phyloP scores from a whole-genome alignment of 2,329 filamentous ascomycete genomes.

The Phaeosphaeriaceae sp. region DNA sequence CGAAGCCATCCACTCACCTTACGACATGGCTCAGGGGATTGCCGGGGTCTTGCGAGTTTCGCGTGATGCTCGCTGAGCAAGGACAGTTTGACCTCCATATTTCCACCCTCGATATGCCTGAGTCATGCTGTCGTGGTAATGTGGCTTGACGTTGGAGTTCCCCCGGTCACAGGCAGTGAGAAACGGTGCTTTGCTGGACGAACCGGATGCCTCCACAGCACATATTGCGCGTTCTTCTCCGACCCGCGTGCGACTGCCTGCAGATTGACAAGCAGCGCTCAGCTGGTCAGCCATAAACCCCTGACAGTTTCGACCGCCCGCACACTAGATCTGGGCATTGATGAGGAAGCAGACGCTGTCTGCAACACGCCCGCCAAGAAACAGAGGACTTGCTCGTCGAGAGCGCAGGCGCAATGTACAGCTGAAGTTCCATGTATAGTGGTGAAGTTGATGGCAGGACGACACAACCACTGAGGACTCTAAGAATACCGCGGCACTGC shows the following conservation, averaged over 20 bases:
- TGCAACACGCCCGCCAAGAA: neutral
- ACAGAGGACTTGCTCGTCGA: neutral
- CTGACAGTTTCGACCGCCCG: conserved; percentile 5
- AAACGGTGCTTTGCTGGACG: neutral
- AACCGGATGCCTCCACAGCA: neutral
- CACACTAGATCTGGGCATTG: conserved; percentile 17
- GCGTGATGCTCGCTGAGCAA: neutral
- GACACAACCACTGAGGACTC: conserved; percentile 2
- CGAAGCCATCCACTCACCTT: conserved; percentile 12
- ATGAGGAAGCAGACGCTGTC: conserved; percentile 8
- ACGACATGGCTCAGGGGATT: conserved; percentile 15
- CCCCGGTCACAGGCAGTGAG: conserved; percentile 1
- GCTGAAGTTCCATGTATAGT: neutral
- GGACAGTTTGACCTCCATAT: neutral
- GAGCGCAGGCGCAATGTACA: neutral
- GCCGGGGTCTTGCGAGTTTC: conserved; percentile 2
- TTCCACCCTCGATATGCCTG: neutral
- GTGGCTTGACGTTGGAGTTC: neutral
- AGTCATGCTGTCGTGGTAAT: neutral
- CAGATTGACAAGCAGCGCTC: conserved; percentile 20
- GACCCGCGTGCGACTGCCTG: conserved; percentile 5
- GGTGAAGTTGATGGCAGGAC: neutral
- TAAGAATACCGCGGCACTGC: conserved; percentile 13
- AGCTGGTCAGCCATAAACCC: conserved; percentile 34
- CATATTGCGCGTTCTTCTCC: conserved; percentile 3